Percentiles rank a stretch among this genome's conserved stretches.
Evolutionary conservation across 768 basidiomycete genomes (phyloP).

Genomic region (Cystofilobasidium capitatum): DNA sequence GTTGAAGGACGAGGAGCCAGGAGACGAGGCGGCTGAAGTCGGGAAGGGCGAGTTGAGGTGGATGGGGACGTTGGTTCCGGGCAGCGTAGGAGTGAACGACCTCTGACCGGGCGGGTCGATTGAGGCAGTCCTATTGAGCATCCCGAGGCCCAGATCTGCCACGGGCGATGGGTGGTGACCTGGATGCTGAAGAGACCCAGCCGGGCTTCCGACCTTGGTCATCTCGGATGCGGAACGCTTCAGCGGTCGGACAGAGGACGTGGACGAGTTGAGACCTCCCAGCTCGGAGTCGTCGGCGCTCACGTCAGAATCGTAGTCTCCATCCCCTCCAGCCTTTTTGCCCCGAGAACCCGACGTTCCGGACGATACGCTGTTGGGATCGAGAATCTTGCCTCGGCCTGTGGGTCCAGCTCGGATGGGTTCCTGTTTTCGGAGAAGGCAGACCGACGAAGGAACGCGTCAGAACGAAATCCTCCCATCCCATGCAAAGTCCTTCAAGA

Average conservation of each 20-base stretch:
- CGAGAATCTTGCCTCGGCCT: slow-evolving; percentile 38
- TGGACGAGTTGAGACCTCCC: not conserved
- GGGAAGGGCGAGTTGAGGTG: slow-evolving; percentile 1
- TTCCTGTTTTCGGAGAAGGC: not conserved
- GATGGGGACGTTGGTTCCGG: not conserved
- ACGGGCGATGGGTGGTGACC: not conserved
- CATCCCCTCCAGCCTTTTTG: not conserved
- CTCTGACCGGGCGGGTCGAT: not conserved
- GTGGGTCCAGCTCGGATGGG: slow-evolving; percentile 39
- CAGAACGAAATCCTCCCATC: slow-evolving; percentile 23
- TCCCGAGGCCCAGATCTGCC: not conserved
- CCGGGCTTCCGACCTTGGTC: not conserved
- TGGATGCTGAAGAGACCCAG: not conserved
- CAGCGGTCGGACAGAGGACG: not conserved
- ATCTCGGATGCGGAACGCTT: not conserved
- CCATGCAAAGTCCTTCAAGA: slow-evolving; percentile 27
- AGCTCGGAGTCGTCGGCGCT: not conserved
- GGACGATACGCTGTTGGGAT: slow-evolving; percentile 34
- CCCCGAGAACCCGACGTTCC: slow-evolving; percentile 1
- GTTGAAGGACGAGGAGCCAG: not conserved
- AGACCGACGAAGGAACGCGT: not conserved
- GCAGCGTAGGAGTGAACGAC: not conserved
- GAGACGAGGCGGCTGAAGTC: not conserved
- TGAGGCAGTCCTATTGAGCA: no score
- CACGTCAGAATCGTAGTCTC: not conserved